Evolutionary conservation across 345 rosid species (phyloP).

Genomic region (Euphorbia peplus): DNA sequence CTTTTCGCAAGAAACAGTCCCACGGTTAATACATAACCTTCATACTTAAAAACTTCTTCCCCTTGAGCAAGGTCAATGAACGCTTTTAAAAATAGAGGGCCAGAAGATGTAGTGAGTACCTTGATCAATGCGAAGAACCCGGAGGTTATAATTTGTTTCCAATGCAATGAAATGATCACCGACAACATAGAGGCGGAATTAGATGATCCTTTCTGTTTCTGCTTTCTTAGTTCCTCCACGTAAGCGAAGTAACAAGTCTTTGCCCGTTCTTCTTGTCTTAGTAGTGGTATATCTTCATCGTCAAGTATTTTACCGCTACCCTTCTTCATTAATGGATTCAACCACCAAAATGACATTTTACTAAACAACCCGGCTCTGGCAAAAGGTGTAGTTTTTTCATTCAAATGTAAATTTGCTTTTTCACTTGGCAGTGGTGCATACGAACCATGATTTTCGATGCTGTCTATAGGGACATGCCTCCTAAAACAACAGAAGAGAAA

Average conservation of each 20-base stretch:
- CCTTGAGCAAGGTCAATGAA: constrained; percentile 21
- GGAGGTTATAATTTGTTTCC: background rate
- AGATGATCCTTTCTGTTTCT: constrained; percentile 16
- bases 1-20: constrained; percentile 6
- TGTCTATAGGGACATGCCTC: background rate
- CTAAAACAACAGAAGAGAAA: constrained; percentile 24
- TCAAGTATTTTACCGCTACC: background rate
- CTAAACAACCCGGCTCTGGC: background rate
- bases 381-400: background rate
- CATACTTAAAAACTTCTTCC: constrained; percentile 15
- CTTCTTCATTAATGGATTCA: background rate
- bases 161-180: constrained; percentile 19
- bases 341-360: background rate
- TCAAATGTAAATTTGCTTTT: background rate
- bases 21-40: constrained; percentile 33
- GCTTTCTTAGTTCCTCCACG: constrained; percentile 26
- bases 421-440: constrained; percentile 13
- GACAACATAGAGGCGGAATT: constrained; percentile 26
- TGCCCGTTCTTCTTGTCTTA: constrained; percentile 35
- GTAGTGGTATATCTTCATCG: background rate
- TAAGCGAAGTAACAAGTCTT: constrained; percentile 37
- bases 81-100: constrained; percentile 9
- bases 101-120: constrained; percentile 7
- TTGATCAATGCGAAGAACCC: background rate
- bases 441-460: background rate